phyloP scores from a whole-genome alignment of 345 rosid species.

The Acer yangbiense region DNA sequence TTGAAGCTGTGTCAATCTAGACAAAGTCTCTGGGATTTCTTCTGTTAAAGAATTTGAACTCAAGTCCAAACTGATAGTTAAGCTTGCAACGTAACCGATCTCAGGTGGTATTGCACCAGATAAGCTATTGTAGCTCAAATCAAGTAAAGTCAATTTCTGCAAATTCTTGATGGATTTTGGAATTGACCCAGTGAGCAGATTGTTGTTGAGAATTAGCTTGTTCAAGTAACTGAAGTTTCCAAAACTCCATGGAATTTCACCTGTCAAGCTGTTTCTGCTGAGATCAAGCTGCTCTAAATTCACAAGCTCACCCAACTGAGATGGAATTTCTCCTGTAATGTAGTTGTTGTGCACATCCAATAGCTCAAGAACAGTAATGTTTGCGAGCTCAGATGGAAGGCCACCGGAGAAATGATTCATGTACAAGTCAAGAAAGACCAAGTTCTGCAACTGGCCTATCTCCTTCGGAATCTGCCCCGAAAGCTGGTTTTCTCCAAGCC shows the following conservation, averaged over 20 bases:
- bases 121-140: slow-evolving; percentile 80
- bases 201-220: slow-evolving; percentile 93
- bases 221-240: slow-evolving; percentile 88
- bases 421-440: slow-evolving; percentile 89
- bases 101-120: slow-evolving; percentile 73
- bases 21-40: slow-evolving; percentile 65
- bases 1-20: slow-evolving; percentile 78
- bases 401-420: slow-evolving; percentile 84
- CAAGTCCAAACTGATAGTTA: slow-evolving; percentile 79
- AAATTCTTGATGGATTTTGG: slow-evolving; percentile 63
- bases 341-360: slow-evolving; percentile 88
- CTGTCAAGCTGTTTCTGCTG: slow-evolving; percentile 83
- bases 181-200: slow-evolving; percentile 69
- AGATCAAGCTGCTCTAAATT: slow-evolving; percentile 97
- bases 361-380: slow-evolving; percentile 80
- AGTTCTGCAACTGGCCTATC: slow-evolving; percentile 84
- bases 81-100: slow-evolving; percentile 74
- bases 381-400: slow-evolving; percentile 74
- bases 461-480: slow-evolving; percentile 84
- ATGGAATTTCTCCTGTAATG: slow-evolving; percentile 75
- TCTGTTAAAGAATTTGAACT: slow-evolving; percentile 74
- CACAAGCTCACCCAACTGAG: slow-evolving; percentile 83
- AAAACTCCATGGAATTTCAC: slow-evolving; percentile 72
- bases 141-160: slow-evolving; percentile 83
- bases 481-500: slow-evolving; percentile 93